Percentiles rank a stretch among this genome's conserved stretches.
phyloP scores from a whole-genome alignment of 371 early-diverging fungal species.

The Sporodiniella umbellata region DNA sequence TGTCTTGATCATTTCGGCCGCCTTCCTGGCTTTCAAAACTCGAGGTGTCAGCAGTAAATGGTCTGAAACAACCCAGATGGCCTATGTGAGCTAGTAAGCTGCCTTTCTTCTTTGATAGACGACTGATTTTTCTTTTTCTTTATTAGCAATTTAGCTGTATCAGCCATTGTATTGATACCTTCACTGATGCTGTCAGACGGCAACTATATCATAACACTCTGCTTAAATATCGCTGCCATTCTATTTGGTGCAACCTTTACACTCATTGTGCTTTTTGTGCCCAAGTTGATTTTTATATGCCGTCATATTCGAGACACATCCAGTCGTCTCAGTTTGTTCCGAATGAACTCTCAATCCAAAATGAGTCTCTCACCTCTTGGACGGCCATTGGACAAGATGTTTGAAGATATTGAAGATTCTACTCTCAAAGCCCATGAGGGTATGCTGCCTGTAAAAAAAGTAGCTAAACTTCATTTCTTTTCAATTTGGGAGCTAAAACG shows the following conservation, averaged over 20 bases:
- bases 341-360: conserved; percentile 11
- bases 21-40: conserved; percentile 45
- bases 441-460: conserved; percentile 37
- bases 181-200: conserved; percentile 26
- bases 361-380: conserved; percentile 3
- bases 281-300: conserved; percentile 25
- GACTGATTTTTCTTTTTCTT: background rate
- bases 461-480: conserved; percentile 27
- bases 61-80: conserved; percentile 42
- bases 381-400: conserved; percentile 14
- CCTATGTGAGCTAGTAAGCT: conserved; percentile 48
- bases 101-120: too few relatives aligned
- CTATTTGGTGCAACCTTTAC: conserved; percentile 36
- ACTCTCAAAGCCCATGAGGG: conserved; percentile 38
- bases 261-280: conserved; percentile 28
- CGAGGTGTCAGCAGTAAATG: conserved; percentile 34
- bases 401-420: conserved; percentile 26
- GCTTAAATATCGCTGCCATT: conserved; percentile 27
- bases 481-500: conserved; percentile 43
- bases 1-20: conserved; percentile 21
- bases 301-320: conserved; percentile 17
- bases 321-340: conserved; percentile 15
- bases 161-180: conserved; percentile 26
- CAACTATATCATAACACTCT: conserved; percentile 18
- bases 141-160: conserved; percentile 28